Percentiles rank a stretch among this genome's conserved stretches.
Evolutionary conservation across 2,329 filamentous ascomycete species (phyloP).

Genomic region (Furcasterigmium sp.): DNA sequence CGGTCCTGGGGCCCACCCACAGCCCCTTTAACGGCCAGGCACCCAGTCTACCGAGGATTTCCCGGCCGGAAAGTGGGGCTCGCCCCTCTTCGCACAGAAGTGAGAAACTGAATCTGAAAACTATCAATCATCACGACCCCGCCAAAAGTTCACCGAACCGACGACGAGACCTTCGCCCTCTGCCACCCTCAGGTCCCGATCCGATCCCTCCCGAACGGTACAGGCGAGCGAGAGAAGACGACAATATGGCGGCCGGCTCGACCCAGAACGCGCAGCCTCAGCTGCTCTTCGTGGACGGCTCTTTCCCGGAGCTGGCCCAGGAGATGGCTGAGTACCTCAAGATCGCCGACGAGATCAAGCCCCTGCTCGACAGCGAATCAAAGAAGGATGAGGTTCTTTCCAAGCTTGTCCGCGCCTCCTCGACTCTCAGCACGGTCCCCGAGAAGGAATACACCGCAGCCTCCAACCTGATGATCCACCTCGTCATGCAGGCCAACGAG

Average conservation of each 20-base stretch:
- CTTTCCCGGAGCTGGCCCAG: conserved; percentile 85
- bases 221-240: conserved; percentile 1
- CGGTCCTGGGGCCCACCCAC: no score
- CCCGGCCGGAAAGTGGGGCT: background rate
- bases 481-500: conserved; percentile 81
- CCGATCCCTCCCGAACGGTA: conserved; percentile 4
- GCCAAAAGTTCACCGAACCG: conserved; percentile 7
- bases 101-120: conserved; percentile 5
- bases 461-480: conserved; percentile 94
- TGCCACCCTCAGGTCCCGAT: conserved; percentile 5
- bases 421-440: conserved; percentile 73
- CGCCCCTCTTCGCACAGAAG: conserved; percentile 1
- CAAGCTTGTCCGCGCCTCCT: conserved; percentile 78
- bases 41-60: background rate
- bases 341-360: conserved; percentile 69
- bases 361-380: conserved; percentile 61
- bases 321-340: conserved; percentile 96
- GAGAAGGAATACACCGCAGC: conserved; percentile 96
- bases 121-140: conserved; percentile 6
- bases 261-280: conserved; percentile 46
- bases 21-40: no score
- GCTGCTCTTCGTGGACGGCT: conserved; percentile 79
- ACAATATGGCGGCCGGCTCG: conserved; percentile 23
- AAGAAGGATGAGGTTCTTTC: conserved; percentile 79
- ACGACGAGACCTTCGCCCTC: conserved; percentile 6